Base-by-base conservation (phyloP, 768 basidiomycete species). In the Russula virescens region DNA sequence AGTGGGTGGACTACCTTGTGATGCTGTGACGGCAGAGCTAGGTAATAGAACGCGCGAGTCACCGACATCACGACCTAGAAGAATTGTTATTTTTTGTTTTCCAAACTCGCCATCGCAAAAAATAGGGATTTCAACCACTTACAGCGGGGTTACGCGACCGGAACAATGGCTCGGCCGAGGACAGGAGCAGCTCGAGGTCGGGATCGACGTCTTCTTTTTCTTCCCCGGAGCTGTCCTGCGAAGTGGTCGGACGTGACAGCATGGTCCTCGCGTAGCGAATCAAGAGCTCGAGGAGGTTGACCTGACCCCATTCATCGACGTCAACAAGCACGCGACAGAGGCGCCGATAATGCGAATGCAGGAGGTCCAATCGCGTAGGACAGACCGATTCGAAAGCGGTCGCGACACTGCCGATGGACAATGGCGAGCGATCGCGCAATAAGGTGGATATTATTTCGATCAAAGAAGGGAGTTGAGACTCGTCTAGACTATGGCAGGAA, bases 261-360 rank as follows among this genome's bases (percentile, higher is more conserved):
- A 96, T 95, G 0, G 81, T 82, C 55, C 95, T 77, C 3, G 84
- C 90, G 71, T 99, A 99, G 62, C 90, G 78, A 59, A 86, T 74
- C 35, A 99, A 79, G 16, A 98, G 78, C 48, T 87, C 81, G 63
- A 96, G 78, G 21, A 94, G 73, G 50, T 87, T 83, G 7, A 89
- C 83, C 73, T 98, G 97, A 0, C 94, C 94, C 97, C 97, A 99
- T 72, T 97, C 96, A 69, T 99, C 97, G 5, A 88, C 86, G 69
- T 99, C 94, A 38, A 93, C 80, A 2, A 98, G 76, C n/a, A 89
- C 77, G 47, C 81, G 80, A 71, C 94, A 97, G 34, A 94, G 77
- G 28, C 91, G 84, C 25, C 95, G 80, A 69, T 91, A 99, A 67
- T 97, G 91, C 19, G 81, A 81, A 69, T 99, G 97, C 1, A 99